These are phyloP conservation scores for Fusarium solani-melongenae DNA, from an alignment of 2,329 filamentous ascomycete species.

Conservation along the genomic window DNA sequence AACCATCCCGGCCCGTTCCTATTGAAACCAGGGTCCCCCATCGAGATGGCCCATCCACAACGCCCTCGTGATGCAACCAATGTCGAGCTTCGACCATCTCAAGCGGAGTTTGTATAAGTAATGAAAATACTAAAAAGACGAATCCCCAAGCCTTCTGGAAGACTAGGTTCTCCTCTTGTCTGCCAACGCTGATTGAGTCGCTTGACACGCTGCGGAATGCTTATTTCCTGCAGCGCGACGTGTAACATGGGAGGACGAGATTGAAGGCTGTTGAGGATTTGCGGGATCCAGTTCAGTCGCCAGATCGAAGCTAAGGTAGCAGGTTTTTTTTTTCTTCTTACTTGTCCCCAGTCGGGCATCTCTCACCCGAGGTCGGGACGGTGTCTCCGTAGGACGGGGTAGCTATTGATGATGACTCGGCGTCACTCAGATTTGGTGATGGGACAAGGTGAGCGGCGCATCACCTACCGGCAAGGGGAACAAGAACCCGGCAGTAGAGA, in stretches of 20 bases:
- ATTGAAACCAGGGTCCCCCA: not conserved
- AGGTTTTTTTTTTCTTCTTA: constrained; percentile 1
- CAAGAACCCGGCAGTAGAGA: not conserved
- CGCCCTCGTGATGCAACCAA: not conserved
- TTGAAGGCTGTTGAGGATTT: not conserved
- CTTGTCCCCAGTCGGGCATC: not conserved
- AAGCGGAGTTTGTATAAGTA: constrained; percentile 28
- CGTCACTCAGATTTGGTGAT: not conserved
- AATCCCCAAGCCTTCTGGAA: not conserved
- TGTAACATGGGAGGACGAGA: not conserved
- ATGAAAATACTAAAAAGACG: constrained; percentile 15
- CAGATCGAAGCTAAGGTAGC: constrained; percentile 10
- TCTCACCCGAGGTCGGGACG: constrained; percentile 14
- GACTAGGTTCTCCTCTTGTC: constrained; percentile 29
- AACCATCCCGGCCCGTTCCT: constrained; percentile 2
- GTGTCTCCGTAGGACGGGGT: not conserved
- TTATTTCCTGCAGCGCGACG: constrained; percentile 21
- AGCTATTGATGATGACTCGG: not conserved
- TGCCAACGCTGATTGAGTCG: not conserved
- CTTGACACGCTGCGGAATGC: constrained; percentile 20
- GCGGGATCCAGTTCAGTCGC: not conserved
- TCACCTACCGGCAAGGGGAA: not conserved
- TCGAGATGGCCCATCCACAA: not conserved
- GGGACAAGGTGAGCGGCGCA: constrained; percentile 9
- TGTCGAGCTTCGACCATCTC: not conserved